Evolutionary conservation across 2,329 filamentous ascomycete species (phyloP), one percentile per base, ranked within the genome.

Genomic region (Hypoxylon sp.): DNA sequence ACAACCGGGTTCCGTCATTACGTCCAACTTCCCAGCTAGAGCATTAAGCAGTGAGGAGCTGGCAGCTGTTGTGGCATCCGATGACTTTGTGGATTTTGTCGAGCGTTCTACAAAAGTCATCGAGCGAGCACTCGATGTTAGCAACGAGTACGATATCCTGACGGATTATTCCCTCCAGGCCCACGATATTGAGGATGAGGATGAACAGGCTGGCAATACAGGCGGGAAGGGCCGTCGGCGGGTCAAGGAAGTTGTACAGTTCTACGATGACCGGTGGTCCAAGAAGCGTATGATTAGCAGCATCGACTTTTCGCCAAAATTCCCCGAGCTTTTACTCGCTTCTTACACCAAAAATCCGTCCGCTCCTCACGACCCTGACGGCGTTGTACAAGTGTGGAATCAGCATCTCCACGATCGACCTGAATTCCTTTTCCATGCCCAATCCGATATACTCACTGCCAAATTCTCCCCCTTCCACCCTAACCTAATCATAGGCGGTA

Each of bases 381-480:
- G 96, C 25, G 86, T 99, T 46, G 91, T 99, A 32, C 94, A 98
- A 79, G 91, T 99, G 34, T 99, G 97, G 97, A 99, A 98, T 77
- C 87, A 94, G 76, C 94, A 98, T 79, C 90, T 98, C 79, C 94
- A 97, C 74, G 93, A 96, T 73, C 90, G 96, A 30, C 94, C 96
- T 0, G 96, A 99, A 84, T 98, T 97, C 80, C 91, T 97, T 63
- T 98, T 99, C 79, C 94, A 97, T 75, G 94, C 95, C 9, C 95
- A 97, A 67, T 98, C 94, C 48, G 96, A 99, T 80, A 93, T 99
- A 58, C 86, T 99, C 13, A 93, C 94, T 0, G 96, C 96, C 70
- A 97, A 96, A 73, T 99, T 99, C 81, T 98, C 96, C n/a, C 96
- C 96, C 0, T 98, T 98, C 78, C 96, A 99, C 79, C 95, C 95